A percentile compares a stretch with the other conserved stretches of the same genome.
These are phyloP conservation scores for Dryas integrifolia DNA, from an alignment of 331 rosid genomes.

Conservation along the genomic window DNA sequence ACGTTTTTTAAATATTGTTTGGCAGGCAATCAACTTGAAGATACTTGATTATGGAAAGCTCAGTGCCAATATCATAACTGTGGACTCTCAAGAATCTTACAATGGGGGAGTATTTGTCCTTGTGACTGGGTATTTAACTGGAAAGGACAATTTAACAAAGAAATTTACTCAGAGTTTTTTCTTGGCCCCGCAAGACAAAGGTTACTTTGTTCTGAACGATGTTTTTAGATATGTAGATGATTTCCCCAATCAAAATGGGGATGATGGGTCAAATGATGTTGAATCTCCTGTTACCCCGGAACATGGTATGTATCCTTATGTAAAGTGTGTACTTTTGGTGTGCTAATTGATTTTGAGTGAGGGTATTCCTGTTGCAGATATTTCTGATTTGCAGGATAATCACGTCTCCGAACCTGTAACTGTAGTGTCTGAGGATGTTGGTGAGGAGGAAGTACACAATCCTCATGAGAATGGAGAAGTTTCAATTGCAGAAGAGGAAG, in stretches of 20 bases:
- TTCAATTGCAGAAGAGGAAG: slow-evolving; percentile 47
- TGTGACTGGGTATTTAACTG: slow-evolving; percentile 78
- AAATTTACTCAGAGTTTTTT: slow-evolving; percentile 81
- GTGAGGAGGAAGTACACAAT: slow-evolving; percentile 41
- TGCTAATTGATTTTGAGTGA: slow-evolving; percentile 9
- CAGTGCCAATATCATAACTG: slow-evolving; percentile 55
- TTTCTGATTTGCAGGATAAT: slow-evolving; percentile 32
- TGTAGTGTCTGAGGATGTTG: slow-evolving; percentile 34
- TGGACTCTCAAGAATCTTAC: slow-evolving; percentile 82
- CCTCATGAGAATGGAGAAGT: slow-evolving; percentile 41
- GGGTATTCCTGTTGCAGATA: slow-evolving; percentile 31
- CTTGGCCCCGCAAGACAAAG: slow-evolving; percentile 91
- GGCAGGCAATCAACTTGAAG: slow-evolving; percentile 77
- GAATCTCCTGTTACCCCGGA: slow-evolving; percentile 39
- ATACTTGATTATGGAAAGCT: slow-evolving; percentile 60
- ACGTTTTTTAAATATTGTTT: background rate
- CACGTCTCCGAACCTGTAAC: slow-evolving; percentile 38
- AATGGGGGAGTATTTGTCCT: slow-evolving; percentile 75
- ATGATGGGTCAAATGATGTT: slow-evolving; percentile 29
- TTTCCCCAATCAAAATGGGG: slow-evolving; percentile 22
- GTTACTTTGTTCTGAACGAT: slow-evolving; percentile 84
- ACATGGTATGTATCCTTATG: slow-evolving; percentile 46
- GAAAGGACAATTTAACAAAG: slow-evolving; percentile 48
- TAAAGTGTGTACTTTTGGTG: slow-evolving; percentile 8
- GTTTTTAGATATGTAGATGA: slow-evolving; percentile 78